Conservation (phyloP, 164 flowering plant genomes). For the Litsea cubeba region DNA sequence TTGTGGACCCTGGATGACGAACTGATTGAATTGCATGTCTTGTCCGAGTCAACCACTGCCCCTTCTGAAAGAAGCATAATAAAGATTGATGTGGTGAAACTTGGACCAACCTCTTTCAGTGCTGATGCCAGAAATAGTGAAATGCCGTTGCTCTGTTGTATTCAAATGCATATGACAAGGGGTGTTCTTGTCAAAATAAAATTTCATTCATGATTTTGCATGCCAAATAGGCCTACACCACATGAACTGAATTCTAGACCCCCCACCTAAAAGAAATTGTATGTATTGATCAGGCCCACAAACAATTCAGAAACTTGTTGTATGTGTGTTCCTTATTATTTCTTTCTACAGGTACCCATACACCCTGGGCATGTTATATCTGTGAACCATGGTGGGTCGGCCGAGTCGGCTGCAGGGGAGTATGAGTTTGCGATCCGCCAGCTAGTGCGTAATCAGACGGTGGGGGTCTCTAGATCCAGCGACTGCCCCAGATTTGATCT, state of each 20-base stretch:
- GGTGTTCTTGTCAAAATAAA: too few relatives aligned
- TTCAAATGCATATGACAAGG: too few relatives aligned
- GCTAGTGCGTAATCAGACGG: constrained; percentile 30
- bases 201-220: too few relatives aligned
- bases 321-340: not conserved
- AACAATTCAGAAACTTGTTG: not conserved
- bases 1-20: too few relatives aligned
- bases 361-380: constrained; percentile 26
- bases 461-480: constrained; percentile 22
- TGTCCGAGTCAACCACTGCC: too few relatives aligned
- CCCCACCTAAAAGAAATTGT: not conserved
- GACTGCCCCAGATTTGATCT: constrained; percentile 34
- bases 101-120: too few relatives aligned
- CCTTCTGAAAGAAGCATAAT: too few relatives aligned
- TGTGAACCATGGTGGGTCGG: constrained; percentile 23
- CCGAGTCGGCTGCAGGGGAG: constrained; percentile 30
- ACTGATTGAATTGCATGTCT: too few relatives aligned
- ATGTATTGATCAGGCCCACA: not conserved
- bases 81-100: too few relatives aligned
- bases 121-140: too few relatives aligned
- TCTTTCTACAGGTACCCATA: constrained; percentile 19
- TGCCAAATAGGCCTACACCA: too few relatives aligned
- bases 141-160: too few relatives aligned
- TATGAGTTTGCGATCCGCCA: constrained; percentile 36
- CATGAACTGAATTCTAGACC: not conserved